Evolutionary conservation across 2,329 filamentous ascomycete genomes (phyloP), one percentile per base, ranked within the genome.

Genomic region (Aspergillus oerlinghausenensis): DNA sequence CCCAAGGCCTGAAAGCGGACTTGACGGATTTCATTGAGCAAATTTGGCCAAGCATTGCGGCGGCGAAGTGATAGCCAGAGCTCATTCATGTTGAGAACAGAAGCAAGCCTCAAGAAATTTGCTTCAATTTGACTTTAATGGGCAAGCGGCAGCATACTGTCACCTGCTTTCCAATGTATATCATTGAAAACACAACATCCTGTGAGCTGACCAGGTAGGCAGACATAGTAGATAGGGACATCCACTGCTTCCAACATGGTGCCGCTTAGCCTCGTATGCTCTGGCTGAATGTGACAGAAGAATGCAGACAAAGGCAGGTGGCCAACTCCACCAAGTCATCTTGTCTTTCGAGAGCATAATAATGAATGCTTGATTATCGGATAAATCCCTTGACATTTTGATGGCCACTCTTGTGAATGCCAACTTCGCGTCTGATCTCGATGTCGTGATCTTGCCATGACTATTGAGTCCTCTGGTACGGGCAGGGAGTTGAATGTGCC

Each of bases 1-100:
- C 75, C 0, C 63, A 72, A 56, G 65, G 73, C 1, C 62, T 82
- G 49, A 76, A 79, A 59, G 72, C 72, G 10, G 77, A 78, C 52
- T 64, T 80, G 45, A 72, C 73, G 57, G 63, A 63, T 3, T 75
- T 74, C 59, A 61, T 73, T 10, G 54, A 64, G 9, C 64, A 71
- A 54, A 63, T 70, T 17, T 71, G 70, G 68, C 60, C 63, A 21
- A 55, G 40, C 1, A 57, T 62, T 47, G 21, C 4, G 14, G 19
- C 43, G 5, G 19, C 23, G 11, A 26, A 53, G 38, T 52, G 35
- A 38, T 55, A 49, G n/a, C 14, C 6, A 49, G 51, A 14, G 28
- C 47, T 32, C 35, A 35, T 11, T 48, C 32, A 17, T 38, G 14
- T 38, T 7, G 5, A 38, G 14, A 38, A n/a, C 32, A 38, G 14